Evolutionary conservation across 164 flowering plant genomes (phyloP).

Genomic region (Kalanchoe fedtschenkoi): DNA sequence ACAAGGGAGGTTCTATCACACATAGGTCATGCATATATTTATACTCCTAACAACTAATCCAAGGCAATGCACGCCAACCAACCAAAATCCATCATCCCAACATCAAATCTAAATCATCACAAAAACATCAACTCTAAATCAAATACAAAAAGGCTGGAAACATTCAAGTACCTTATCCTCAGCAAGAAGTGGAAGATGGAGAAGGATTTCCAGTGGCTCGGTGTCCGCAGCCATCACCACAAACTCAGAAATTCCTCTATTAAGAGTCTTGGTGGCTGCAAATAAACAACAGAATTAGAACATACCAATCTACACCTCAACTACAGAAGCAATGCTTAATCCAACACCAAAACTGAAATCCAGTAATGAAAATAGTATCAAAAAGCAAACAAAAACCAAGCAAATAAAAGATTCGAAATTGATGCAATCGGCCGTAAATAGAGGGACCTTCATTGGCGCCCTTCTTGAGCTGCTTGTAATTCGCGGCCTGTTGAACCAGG

Average conservation of each 20-base stretch:
- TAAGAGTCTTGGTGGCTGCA: conserved; percentile 7
- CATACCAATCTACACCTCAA: not conserved
- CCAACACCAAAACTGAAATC: not conserved
- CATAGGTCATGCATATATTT: no score
- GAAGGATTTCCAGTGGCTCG: conserved; percentile 9
- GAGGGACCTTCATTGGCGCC: conserved; percentile 58
- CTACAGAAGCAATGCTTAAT: not conserved
- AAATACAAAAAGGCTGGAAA: not conserved
- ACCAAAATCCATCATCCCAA: not conserved
- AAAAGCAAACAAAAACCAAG: not conserved
- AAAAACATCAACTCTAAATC: not conserved
- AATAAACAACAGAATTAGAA: not conserved
- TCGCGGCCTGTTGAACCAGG: conserved; percentile 55
- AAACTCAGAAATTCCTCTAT: conserved; percentile 8
- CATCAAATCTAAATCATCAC: not conserved
- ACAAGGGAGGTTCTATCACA: no score
- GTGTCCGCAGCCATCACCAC: conserved; percentile 9
- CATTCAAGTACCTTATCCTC: conserved; percentile 3
- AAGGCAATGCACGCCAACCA: not conserved
- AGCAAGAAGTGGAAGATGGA: conserved; percentile 8
- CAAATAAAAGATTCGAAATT: not conserved
- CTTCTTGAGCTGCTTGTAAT: conserved; percentile 63
- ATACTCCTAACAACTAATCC: not conserved
- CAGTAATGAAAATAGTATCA: not conserved
- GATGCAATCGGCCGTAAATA: not conserved